phyloP scores from a whole-genome alignment of 2,329 filamentous ascomycete species.

The Diaporthe destruens region DNA sequence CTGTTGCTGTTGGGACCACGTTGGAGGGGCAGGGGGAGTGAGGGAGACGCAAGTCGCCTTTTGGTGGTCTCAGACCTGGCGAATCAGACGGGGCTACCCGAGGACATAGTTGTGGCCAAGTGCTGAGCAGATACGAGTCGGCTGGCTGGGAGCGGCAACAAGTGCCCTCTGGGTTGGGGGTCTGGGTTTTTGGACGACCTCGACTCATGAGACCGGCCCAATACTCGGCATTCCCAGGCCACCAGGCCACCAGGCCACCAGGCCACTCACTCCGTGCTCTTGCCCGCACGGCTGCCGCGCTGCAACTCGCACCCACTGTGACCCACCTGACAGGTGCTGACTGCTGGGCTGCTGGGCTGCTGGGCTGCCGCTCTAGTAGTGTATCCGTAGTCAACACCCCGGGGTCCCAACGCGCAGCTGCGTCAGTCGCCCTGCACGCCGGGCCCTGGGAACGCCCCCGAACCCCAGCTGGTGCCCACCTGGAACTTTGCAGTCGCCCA shows the following conservation, averaged over 20 bases:
- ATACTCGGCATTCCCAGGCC: conserved; percentile 16
- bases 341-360: background rate
- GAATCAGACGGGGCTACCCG: conserved; percentile 4
- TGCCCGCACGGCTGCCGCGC: background rate
- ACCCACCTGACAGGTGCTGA: conserved; percentile 5
- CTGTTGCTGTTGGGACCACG: conserved; percentile 17
- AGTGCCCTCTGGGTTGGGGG: background rate
- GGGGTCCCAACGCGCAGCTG: background rate
- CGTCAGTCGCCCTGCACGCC: conserved; percentile 1
- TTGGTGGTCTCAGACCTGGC: conserved; percentile 23
- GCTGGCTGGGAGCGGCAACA: background rate
- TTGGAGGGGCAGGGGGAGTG: background rate
- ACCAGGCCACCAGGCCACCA: too few relatives aligned
- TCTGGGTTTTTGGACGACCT: background rate
- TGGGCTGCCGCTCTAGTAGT: too few relatives aligned
- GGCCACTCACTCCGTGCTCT: background rate
- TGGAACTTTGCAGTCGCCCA: conserved; percentile 28
- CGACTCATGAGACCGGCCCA: conserved; percentile 25
- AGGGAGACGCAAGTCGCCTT: too few relatives aligned
- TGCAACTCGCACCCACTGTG: background rate
- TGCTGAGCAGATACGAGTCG: background rate
- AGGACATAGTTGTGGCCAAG: too few relatives aligned
- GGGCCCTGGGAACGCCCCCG: background rate
- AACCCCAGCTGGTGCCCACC: conserved; percentile 4
- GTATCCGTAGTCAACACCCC: background rate